Conservation (phyloP, 257 asterid genomes). For the Phtheirospermum japonicum region DNA sequence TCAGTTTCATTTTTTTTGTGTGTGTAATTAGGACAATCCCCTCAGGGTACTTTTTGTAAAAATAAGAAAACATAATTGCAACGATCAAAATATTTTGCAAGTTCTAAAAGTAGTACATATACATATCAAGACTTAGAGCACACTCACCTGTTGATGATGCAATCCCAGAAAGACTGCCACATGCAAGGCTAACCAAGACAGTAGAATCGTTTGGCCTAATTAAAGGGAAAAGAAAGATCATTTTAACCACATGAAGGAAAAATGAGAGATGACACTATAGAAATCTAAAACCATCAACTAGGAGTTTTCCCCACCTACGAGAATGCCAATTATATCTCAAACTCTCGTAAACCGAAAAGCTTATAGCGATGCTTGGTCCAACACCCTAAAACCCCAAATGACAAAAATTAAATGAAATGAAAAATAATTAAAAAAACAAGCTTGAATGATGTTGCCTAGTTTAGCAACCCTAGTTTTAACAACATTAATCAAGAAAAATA, state of each 20-base stretch:
- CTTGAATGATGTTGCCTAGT: neutral
- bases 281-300: neutral
- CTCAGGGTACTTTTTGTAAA: too few relatives aligned
- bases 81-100: too few relatives aligned
- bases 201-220: constrained; percentile 69
- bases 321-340: constrained; percentile 55
- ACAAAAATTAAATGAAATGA: neutral
- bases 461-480: neutral
- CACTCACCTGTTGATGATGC: constrained; percentile 70
- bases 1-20: too few relatives aligned
- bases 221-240: neutral
- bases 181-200: constrained; percentile 56
- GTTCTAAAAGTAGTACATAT: too few relatives aligned
- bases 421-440: neutral
- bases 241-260: constrained; percentile 1
- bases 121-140: too few relatives aligned
- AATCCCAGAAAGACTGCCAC: constrained; percentile 81
- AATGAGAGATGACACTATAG: neutral
- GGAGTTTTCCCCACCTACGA: constrained; percentile 40
- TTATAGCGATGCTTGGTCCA: constrained; percentile 84
- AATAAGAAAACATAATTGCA: too few relatives aligned
- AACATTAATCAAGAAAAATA: constrained; percentile 23
- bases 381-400: constrained; percentile 57
- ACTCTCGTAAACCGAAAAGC: constrained; percentile 71
- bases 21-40: too few relatives aligned